Percentiles rank a stretch among this genome's conserved stretches.
These are phyloP conservation scores for Penicillium polonicum DNA, from an alignment of 2,329 filamentous ascomycete genomes.

Conservation along the genomic window DNA sequence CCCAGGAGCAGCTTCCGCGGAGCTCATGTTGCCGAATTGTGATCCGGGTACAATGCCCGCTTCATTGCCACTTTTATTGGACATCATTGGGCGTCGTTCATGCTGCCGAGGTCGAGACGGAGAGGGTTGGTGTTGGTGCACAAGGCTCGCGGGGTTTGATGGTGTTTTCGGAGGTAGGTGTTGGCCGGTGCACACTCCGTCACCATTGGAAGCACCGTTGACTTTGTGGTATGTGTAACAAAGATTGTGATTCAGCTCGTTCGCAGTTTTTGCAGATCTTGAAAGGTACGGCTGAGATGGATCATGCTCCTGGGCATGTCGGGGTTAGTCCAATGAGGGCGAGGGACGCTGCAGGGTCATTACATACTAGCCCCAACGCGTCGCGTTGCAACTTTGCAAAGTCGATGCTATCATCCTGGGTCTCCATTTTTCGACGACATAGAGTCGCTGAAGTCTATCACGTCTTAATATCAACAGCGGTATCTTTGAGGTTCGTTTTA, in stretches of 20 bases:
- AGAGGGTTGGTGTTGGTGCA: conserved; percentile 4
- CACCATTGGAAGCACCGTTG: neutral
- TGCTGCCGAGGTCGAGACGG: conserved; percentile 15
- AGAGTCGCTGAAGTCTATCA: neutral
- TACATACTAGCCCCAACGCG: conserved; percentile 43
- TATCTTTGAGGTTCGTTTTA: neutral
- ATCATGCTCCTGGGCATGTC: conserved; percentile 29
- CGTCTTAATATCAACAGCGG: neutral
- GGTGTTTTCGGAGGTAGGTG: conserved; percentile 11
- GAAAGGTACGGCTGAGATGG: conserved; percentile 26
- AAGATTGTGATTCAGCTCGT: conserved; percentile 1
- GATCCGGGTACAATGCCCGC: conserved; percentile 20
- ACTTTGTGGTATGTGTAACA: conserved; percentile 1
- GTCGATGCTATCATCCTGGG: conserved; percentile 39
- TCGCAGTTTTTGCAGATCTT: conserved; percentile 11
- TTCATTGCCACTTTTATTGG: conserved; percentile 11
- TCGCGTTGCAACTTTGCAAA: conserved; percentile 42
- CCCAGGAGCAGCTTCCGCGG: conserved; percentile 34
- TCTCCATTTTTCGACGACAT: neutral
- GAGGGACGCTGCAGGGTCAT: conserved; percentile 28
- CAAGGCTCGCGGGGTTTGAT: conserved; percentile 12
- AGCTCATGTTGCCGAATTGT: conserved; percentile 34
- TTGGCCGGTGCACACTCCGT: conserved; percentile 7
- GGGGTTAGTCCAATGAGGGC: conserved; percentile 31
- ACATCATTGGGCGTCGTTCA: conserved; percentile 19